Percentiles rank a stretch among this genome's conserved stretches.
phyloP scores from a whole-genome alignment of 345 rosid species.

The Lenwebbia sp. region DNA sequence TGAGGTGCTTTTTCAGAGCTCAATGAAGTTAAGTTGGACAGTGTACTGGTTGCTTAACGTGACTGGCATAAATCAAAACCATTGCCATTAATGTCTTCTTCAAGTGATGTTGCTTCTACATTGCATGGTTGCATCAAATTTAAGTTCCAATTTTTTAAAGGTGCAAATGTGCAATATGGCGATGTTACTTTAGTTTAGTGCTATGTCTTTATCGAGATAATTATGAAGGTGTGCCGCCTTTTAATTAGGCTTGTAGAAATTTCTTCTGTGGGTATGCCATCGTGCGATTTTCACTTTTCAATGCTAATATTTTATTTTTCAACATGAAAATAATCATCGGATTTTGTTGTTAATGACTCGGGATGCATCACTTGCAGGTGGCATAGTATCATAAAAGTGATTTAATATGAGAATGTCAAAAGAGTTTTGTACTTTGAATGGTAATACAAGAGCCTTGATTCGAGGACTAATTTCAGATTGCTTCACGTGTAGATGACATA shows the following conservation, averaged over 20 bases:
- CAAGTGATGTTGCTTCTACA: not conserved
- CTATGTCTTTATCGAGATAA: not conserved
- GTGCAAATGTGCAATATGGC: not conserved
- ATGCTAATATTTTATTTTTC: not conserved
- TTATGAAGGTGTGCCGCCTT: not conserved
- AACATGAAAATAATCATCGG: not conserved
- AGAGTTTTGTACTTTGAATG: not conserved
- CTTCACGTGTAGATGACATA: constrained; percentile 32
- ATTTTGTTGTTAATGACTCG: not conserved
- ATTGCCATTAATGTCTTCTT: not conserved
- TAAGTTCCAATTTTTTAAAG: not conserved
- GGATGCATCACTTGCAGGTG: not conserved
- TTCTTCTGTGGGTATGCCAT: not conserved
- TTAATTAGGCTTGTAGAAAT: not conserved
- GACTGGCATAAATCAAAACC: not conserved
- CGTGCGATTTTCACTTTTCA: not conserved
- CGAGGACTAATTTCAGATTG: not conserved
- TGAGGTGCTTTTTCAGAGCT: not conserved
- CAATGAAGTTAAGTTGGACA: not conserved
- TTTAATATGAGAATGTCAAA: not conserved
- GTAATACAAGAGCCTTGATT: not conserved
- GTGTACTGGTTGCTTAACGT: not conserved
- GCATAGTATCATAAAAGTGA: not conserved
- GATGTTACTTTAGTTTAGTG: not conserved
- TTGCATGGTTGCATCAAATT: not conserved